Percentiles rank a stretch among this genome's conserved stretches.
These are phyloP conservation scores for Hanseniaspora taiwanica DNA, from an alignment of 805 yeast species.

Conservation along the genomic window DNA sequence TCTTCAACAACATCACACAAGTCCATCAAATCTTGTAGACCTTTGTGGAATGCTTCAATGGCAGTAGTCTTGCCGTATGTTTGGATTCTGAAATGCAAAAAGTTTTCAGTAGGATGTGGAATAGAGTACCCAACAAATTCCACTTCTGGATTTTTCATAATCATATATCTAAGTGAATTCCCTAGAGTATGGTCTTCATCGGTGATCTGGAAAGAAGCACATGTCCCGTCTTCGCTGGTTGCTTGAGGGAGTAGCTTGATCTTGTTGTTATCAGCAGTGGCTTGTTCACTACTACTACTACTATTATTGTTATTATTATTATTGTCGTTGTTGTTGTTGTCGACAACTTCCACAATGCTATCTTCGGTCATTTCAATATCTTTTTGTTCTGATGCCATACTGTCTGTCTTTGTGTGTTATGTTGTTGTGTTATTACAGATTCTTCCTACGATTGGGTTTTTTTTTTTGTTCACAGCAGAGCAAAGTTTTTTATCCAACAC, in stretches of 20 bases:
- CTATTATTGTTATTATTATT: too few relatives aligned
- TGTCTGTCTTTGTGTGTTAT: not conserved
- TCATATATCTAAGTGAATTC: conserved; percentile 81
- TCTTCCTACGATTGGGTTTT: too few relatives aligned
- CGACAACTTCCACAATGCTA: conserved; percentile 7
- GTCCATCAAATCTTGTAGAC: conserved; percentile 71
- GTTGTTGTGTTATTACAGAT: too few relatives aligned
- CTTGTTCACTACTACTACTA: conserved; percentile 13
- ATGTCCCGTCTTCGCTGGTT: conserved; percentile 81
- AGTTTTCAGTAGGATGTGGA: conserved; percentile 93
- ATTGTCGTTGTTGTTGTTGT: conserved; percentile 8
- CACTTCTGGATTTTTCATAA: conserved; percentile 95
- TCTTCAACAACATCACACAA: conserved; percentile 76
- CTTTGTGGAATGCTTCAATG: conserved; percentile 83
- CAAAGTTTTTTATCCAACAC: too few relatives aligned
- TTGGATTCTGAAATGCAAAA: conserved; percentile 82
- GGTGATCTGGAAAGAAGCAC: conserved; percentile 83
- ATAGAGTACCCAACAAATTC: conserved; percentile 97
- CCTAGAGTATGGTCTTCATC: conserved; percentile 97
- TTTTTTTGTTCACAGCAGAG: too few relatives aligned
- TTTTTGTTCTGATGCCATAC: too few relatives aligned
- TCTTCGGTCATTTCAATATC: not conserved
- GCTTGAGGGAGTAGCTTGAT: conserved; percentile 62
- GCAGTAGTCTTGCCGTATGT: conserved; percentile 82
- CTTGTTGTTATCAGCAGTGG: conserved; percentile 38